These are phyloP conservation scores for Podospora didyma DNA, from an alignment of 495 filamentous ascomycete genomes.

Conservation along the genomic window DNA sequence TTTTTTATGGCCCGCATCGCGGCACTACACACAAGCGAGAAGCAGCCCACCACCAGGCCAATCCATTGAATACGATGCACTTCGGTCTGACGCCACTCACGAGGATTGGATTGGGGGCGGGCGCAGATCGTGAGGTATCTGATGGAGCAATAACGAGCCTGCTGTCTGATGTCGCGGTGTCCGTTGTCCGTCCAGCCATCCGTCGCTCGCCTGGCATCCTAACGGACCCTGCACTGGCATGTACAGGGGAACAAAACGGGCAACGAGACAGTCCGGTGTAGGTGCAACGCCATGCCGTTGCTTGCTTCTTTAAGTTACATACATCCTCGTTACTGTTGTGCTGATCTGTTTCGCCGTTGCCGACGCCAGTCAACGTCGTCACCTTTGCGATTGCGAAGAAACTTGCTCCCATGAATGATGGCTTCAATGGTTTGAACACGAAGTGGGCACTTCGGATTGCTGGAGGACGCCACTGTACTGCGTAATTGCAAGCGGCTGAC, in stretches of 20 bases:
- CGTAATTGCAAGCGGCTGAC: constrained; percentile 11
- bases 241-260: neutral
- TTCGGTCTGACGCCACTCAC: neutral
- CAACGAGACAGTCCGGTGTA: neutral
- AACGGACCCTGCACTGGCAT: neutral
- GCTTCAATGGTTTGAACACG: too few relatives aligned
- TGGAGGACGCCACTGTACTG: neutral
- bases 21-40: constrained; percentile 9
- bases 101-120: neutral
- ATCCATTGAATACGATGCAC: neutral
- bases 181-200: too few relatives aligned
- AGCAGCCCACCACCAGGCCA: neutral
- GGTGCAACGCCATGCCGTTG: neutral
- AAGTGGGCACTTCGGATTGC: too few relatives aligned
- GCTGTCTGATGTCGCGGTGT: too few relatives aligned
- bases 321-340: too few relatives aligned
- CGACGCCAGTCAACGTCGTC: too few relatives aligned
- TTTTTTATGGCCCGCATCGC: constrained; percentile 17
- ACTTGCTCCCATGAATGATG: too few relatives aligned
- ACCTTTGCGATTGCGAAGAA: too few relatives aligned
- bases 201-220: too few relatives aligned
- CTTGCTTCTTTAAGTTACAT: neutral
- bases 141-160: too few relatives aligned
- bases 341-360: too few relatives aligned
- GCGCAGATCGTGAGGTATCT: too few relatives aligned